These are phyloP conservation scores for Lipomyces spencermartinsiae DNA, from an alignment of 805 yeast species.

Conservation along the genomic window DNA sequence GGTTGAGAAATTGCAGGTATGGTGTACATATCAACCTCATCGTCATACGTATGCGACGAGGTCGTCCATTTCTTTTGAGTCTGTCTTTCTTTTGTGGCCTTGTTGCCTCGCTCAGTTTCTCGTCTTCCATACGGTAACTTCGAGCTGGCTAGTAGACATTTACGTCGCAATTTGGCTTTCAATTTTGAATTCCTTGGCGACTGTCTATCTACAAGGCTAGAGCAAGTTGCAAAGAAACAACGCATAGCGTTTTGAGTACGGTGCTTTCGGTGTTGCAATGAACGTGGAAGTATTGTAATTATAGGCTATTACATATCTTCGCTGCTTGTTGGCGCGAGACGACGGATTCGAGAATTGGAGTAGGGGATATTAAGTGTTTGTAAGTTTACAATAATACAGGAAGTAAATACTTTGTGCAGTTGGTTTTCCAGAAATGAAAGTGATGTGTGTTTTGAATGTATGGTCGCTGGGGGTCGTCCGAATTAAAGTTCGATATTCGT, in stretches of 20 bases:
- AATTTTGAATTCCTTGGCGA: neutral
- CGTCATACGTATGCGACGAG: neutral
- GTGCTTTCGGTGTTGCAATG: neutral
- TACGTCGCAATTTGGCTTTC: neutral
- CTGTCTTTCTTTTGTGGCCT: neutral
- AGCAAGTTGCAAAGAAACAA: neutral
- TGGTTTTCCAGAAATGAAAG: too few relatives aligned
- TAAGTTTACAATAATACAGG: neutral
- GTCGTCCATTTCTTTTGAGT: neutral
- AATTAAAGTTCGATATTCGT: too few relatives aligned
- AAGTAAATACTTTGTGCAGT: too few relatives aligned
- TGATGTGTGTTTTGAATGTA: too few relatives aligned
- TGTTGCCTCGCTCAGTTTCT: conserved; percentile 27
- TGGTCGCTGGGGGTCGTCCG: too few relatives aligned
- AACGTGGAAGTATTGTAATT: conserved; percentile 23
- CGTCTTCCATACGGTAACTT: conserved; percentile 12
- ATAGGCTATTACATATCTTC: conserved; percentile 16
- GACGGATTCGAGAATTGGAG: neutral
- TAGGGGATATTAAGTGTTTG: neutral
- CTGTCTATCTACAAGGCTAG: conserved; percentile 18
- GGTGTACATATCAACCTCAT: neutral
- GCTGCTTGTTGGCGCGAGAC: neutral
- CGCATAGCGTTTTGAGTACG: conserved; percentile 25
- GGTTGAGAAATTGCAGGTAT: neutral
- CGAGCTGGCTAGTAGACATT: conserved; percentile 19